These are phyloP conservation scores for Candida freyschussii DNA, from an alignment of 1,139 yeast genomes.

Conservation along the genomic window DNA sequence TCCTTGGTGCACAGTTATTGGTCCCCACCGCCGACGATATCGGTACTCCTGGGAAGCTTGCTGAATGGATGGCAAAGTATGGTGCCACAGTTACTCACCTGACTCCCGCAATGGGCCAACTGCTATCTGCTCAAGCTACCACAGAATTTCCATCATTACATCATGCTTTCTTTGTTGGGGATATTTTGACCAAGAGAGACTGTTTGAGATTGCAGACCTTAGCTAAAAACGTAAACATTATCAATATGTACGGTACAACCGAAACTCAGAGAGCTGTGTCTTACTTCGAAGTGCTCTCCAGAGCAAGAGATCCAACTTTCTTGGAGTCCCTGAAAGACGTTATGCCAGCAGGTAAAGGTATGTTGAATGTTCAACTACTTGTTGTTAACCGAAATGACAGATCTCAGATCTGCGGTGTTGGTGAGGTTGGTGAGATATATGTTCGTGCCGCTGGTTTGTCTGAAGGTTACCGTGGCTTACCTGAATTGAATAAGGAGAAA, in stretches of 20 bases:
- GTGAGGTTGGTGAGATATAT: conserved; percentile 97
- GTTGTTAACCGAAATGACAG: conserved; percentile 90
- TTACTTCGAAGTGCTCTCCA: conserved; percentile 79
- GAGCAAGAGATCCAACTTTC: conserved; percentile 63
- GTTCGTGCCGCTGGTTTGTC: conserved; percentile 98
- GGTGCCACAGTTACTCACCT: conserved; percentile 95
- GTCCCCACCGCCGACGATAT: conserved; percentile 97
- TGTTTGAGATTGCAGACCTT: conserved; percentile 87
- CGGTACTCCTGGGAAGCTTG: conserved; percentile 95
- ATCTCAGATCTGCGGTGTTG: conserved; percentile 91
- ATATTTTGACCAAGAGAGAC: conserved; percentile 93
- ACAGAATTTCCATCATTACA: conserved; percentile 81
- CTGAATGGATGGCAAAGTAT: conserved; percentile 93
- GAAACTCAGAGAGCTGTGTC: conserved; percentile 99
- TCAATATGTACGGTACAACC: conserved; percentile 99
- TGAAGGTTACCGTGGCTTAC: conserved; percentile 90
- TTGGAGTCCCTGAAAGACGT: conserved; percentile 85
- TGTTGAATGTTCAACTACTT: conserved; percentile 88
- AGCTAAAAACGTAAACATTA: conserved; percentile 85
- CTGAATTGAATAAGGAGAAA: conserved; percentile 82
- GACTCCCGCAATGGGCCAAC: conserved; percentile 99
- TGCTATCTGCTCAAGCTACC: conserved; percentile 93
- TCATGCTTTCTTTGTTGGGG: conserved; percentile 98
- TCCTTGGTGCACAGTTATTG: conserved; percentile 86
- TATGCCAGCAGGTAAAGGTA: conserved; percentile 98